These are phyloP conservation scores for Hawksworthiomyces lignivorus DNA, from an alignment of 2,329 filamentous ascomycete genomes.

Conservation along the genomic window DNA sequence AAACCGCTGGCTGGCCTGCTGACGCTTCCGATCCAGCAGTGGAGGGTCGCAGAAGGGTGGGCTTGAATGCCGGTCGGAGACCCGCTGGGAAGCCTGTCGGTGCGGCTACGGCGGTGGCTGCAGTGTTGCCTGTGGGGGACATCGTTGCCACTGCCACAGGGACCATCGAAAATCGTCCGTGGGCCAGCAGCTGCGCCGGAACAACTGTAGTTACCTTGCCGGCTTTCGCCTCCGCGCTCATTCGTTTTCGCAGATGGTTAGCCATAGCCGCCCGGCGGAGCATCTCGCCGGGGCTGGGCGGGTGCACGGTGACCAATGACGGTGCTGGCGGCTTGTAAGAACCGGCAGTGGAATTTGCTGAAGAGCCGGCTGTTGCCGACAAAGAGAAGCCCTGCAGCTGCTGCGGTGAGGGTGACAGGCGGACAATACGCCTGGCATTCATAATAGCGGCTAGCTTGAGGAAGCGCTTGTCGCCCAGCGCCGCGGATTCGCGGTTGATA, in stretches of 20 bases:
- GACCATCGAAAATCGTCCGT: conserved; percentile 2
- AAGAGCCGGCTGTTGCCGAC: too few relatives aligned
- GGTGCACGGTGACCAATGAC: neutral
- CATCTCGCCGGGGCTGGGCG: conserved; percentile 28
- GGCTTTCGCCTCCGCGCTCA: conserved; percentile 30
- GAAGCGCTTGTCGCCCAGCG: conserved; percentile 39
- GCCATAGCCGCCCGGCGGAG: conserved; percentile 59
- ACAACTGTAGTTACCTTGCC: conserved; percentile 13
- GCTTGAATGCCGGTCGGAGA: too few relatives aligned
- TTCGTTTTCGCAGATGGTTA: conserved; percentile 48
- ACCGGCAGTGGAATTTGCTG: too few relatives aligned
- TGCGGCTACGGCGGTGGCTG: neutral
- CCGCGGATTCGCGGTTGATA: conserved; percentile 48
- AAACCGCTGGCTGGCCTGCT: too few relatives aligned
- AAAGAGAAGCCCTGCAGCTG: neutral
- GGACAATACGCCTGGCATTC: conserved; percentile 23
- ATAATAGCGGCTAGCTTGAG: conserved; percentile 38
- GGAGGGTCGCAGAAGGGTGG: too few relatives aligned
- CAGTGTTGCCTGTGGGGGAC: neutral
- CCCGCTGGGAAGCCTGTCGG: too few relatives aligned
- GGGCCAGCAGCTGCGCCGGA: conserved; percentile 14
- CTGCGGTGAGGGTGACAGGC: neutral
- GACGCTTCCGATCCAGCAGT: too few relatives aligned
- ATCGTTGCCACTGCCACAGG: neutral
- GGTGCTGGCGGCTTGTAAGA: too few relatives aligned